Percentiles rank a stretch among this genome's conserved stretches.
These are phyloP conservation scores for Penicillium pulvis DNA, from an alignment of 495 filamentous ascomycete genomes.

Conservation along the genomic window DNA sequence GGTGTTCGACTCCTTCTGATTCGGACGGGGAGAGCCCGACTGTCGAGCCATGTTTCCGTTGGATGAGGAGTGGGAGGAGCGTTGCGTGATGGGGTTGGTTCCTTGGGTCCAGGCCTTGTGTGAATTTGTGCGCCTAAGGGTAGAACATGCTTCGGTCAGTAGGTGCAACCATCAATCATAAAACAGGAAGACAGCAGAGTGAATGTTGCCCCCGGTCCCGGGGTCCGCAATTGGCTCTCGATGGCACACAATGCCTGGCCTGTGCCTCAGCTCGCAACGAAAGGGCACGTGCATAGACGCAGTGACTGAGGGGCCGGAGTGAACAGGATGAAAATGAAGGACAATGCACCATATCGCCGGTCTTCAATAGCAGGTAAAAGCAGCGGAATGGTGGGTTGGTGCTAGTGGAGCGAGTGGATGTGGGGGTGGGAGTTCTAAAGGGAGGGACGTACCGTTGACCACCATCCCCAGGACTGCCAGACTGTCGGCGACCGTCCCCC, in stretches of 20 bases:
- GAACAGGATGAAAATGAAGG: conserved; percentile 1
- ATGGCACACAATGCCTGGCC: conserved; percentile 21
- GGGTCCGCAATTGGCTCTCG: conserved; percentile 23
- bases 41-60: conserved; percentile 56
- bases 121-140: conserved; percentile 49
- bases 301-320: conserved; percentile 12
- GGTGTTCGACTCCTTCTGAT: conserved; percentile 54
- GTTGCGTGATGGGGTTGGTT: conserved; percentile 67
- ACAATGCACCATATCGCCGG: neutral
- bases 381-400: neutral
- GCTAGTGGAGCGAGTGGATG: neutral
- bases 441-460: conserved; percentile 52
- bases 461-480: conserved; percentile 57
- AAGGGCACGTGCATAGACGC: conserved; percentile 23
- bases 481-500: conserved; percentile 59
- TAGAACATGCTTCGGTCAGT: conserved; percentile 29
- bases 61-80: conserved; percentile 49
- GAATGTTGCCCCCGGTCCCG: conserved; percentile 12
- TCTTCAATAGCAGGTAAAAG: neutral
- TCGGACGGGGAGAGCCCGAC: conserved; percentile 41
- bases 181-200: neutral
- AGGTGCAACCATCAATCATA: conserved; percentile 17
- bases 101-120: conserved; percentile 66
- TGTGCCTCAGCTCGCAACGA: conserved; percentile 16
- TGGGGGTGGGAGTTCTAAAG: conserved; percentile 13